Evolutionary conservation across 345 rosid genomes (phyloP).

Genomic region (Gossypioides kirkii): DNA sequence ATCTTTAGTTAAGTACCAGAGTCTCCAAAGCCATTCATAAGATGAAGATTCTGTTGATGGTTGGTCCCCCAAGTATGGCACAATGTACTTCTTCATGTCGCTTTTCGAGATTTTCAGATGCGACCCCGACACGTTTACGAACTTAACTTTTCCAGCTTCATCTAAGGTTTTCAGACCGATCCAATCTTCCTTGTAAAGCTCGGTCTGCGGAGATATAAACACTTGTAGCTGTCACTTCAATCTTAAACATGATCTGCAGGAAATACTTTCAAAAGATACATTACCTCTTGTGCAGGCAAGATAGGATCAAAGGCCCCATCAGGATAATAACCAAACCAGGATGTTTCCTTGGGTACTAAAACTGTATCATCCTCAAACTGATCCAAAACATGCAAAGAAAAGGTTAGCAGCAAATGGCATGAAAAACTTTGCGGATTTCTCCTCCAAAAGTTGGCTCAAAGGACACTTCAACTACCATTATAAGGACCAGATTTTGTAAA

Average conservation of each 20-base stretch:
- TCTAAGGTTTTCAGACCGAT: constrained; percentile 65
- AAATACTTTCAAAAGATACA: not conserved
- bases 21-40: not conserved
- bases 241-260: not conserved
- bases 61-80: constrained; percentile 55
- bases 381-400: constrained; percentile 3
- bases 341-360: constrained; percentile 73
- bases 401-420: not conserved
- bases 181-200: constrained; percentile 65
- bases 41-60: constrained; percentile 11
- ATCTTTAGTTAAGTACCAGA: not conserved
- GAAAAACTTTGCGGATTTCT: not conserved
- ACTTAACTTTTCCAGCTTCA: constrained; percentile 65
- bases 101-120: constrained; percentile 45
- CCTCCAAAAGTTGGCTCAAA: not conserved
- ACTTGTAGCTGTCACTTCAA: too few relatives aligned
- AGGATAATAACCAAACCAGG: constrained; percentile 78
- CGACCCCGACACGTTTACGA: constrained; percentile 48
- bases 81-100: constrained; percentile 50
- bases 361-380: constrained; percentile 80
- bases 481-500: constrained; percentile 65
- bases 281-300: constrained; percentile 62
- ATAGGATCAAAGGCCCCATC: constrained; percentile 51
- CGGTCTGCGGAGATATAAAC: constrained; percentile 32
- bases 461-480: constrained; percentile 42